Evolutionary conservation across 805 yeast genomes (phyloP), one percentile per base, ranked within the genome.

Genomic region (Yamadazyma phyllophila): DNA sequence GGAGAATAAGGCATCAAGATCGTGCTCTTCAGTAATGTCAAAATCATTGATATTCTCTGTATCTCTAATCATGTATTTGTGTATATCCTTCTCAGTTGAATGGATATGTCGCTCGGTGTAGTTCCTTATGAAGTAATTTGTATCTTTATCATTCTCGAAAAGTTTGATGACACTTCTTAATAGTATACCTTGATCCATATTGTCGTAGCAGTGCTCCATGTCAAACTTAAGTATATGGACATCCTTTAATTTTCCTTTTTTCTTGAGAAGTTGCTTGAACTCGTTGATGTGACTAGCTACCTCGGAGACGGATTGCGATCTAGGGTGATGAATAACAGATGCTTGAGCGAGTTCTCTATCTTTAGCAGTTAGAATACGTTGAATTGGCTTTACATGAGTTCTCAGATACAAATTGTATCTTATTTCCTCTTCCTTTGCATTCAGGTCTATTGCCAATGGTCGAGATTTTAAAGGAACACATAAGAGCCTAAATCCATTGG

Each of bases 161-260:
- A 71, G 59, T 24, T 54, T 43, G 1, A 57, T 53, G 1, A 78
- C 52, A 26, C 72, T 57, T 3, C 60, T 50, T 1, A 72, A 44
- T 2, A 78, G 66, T 46, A 69, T 71, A 0, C 55, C 51, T 38
- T 76, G 77, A 12, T 86, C 82, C 13, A 90, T 67, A 2, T 81
- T 77, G 56, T 92, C 97, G 60, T 81, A 91, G 45, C 96, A 89
- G 2, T 82, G 74, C 45, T 73, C 74, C 51, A 87, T 80, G 60
- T 91, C 98, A 61, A 88, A 85, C 53, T 86, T 88, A 20, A 85
- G 67, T 12, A 77, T 77, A 55, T 69, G 77, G 0, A 83, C 50
- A 2, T 74, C 30, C 0, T 56, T 54, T 0, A 82, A 50, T 3
- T 73, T 34, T 0, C 58, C 55, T 13, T 49, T 17, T 26, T 40